Evolutionary conservation across 2,329 filamentous ascomycete species (phyloP).

Genomic region (Sporothrix pallida): DNA sequence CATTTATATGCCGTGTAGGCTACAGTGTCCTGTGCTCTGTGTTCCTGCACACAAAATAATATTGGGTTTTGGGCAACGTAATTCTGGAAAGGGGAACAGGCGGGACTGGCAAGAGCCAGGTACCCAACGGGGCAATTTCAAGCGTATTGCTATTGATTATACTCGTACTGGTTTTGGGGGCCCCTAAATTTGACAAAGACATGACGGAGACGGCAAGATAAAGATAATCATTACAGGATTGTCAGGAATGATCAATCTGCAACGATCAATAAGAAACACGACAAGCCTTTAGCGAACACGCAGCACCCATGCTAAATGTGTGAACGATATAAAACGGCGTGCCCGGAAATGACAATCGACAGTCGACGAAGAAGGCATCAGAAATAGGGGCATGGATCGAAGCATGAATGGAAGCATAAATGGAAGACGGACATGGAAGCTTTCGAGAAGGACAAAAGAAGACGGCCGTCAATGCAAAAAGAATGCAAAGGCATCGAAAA

Average conservation of each 20-base stretch:
- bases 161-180: too few relatives aligned
- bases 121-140: slow-evolving; percentile 8
- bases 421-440: neutral
- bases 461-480: neutral
- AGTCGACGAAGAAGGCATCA: neutral
- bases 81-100: too few relatives aligned
- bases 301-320: too few relatives aligned
- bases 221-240: too few relatives aligned
- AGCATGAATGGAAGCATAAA: neutral
- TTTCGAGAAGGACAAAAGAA: slow-evolving; percentile 16
- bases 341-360: too few relatives aligned
- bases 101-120: neutral
- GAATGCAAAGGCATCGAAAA: neutral
- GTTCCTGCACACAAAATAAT: neutral
- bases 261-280: too few relatives aligned
- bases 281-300: too few relatives aligned
- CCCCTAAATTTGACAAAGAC: too few relatives aligned
- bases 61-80: too few relatives aligned
- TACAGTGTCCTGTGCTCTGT: neutral
- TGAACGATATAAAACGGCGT: too few relatives aligned
- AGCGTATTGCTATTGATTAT: neutral
- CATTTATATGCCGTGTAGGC: neutral
- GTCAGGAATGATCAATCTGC: too few relatives aligned
- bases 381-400: neutral
- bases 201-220: too few relatives aligned